These are phyloP conservation scores for Paecilomyces dactylethromorphus DNA, from an alignment of 2,329 filamentous ascomycete species.

Conservation along the genomic window DNA sequence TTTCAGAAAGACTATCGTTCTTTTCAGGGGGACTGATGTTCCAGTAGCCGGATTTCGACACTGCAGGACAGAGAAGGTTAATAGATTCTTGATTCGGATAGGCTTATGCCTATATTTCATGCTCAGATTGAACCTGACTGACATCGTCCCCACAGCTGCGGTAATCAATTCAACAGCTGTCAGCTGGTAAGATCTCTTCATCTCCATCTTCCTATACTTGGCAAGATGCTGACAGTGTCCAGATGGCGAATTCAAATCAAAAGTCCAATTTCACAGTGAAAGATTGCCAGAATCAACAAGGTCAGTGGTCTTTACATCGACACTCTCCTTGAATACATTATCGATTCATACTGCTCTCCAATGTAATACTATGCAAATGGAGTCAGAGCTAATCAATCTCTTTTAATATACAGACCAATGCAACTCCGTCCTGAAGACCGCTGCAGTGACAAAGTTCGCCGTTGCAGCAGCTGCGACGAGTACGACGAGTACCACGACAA, in stretches of 20 bases:
- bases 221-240: not conserved
- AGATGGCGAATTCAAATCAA: conserved; percentile 11
- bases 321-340: not conserved
- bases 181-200: conserved; percentile 7
- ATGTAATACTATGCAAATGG: no score
- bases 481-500: not conserved
- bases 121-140: not conserved
- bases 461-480: no score
- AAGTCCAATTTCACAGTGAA: conserved; percentile 7
- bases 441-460: not conserved
- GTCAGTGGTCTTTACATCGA: conserved; percentile 2
- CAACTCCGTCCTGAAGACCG: not conserved
- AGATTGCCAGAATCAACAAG: conserved; percentile 12
- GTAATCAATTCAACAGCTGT: conserved; percentile 15
- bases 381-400: not conserved
- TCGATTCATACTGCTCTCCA: not conserved
- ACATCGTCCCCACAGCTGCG: conserved; percentile 9
- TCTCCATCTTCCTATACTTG: not conserved
- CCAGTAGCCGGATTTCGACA: conserved; percentile 11
- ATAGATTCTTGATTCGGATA: not conserved
- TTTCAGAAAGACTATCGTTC: not conserved
- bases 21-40: conserved; percentile 1
- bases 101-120: no score
- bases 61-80: conserved; percentile 15
- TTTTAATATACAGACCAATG: not conserved